These are phyloP conservation scores for Termitomyces sp. DNA, from an alignment of 768 basidiomycete species.

Conservation along the genomic window DNA sequence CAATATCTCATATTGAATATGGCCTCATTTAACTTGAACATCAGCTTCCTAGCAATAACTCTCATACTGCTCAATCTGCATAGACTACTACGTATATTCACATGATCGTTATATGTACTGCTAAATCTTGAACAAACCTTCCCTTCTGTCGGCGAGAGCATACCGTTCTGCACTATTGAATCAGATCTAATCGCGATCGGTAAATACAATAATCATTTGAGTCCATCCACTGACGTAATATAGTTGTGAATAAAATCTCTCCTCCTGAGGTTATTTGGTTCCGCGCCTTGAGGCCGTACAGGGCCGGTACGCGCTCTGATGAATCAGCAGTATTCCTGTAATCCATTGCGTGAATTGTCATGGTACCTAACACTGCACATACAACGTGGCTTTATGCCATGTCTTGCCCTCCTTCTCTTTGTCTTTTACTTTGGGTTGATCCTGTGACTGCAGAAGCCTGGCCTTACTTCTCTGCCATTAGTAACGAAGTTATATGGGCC, in stretches of 20 bases:
- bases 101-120: neutral
- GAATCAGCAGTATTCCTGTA: neutral
- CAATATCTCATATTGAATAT: no score
- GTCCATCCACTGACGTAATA: no score
- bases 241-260: no score
- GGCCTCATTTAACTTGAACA: neutral
- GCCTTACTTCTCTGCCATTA: neutral
- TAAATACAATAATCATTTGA: neutral
- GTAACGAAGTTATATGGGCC: neutral
- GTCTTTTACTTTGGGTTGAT: neutral
- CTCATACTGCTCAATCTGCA: slow-evolving; percentile 3
- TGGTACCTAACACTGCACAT: neutral
- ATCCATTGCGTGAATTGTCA: neutral
- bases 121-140: neutral
- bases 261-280: neutral
- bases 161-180: neutral
- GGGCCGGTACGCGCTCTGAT: neutral
- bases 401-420: neutral
- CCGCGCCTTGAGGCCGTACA: neutral
- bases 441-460: neutral
- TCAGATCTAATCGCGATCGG: no score
- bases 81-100: neutral
- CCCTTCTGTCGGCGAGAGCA: neutral
- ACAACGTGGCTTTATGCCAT: neutral
- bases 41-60: slow-evolving; percentile 3